phyloP scores from a whole-genome alignment of 1,139 yeast genomes.

The Pichia sp. region DNA sequence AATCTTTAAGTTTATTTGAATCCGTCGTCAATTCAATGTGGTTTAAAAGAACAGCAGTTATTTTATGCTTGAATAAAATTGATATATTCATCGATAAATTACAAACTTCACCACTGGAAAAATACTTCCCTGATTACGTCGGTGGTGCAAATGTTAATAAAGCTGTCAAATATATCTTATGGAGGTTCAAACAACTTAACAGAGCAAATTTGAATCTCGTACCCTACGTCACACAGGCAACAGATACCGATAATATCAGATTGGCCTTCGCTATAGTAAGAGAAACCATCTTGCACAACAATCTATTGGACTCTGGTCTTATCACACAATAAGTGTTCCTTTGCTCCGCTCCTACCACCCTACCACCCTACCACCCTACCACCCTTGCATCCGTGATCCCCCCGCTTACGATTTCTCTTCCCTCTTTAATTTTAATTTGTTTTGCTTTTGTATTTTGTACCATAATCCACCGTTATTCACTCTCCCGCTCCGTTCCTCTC shows the following conservation, averaged over 20 bases:
- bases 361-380: no score
- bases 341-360: neutral
- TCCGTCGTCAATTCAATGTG: slow-evolving; percentile 91
- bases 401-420: no score
- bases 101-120: slow-evolving; percentile 73
- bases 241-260: slow-evolving; percentile 83
- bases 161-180: slow-evolving; percentile 88
- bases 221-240: slow-evolving; percentile 92
- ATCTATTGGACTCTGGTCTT: slow-evolving; percentile 80
- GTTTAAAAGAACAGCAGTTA: slow-evolving; percentile 83
- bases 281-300: slow-evolving; percentile 80
- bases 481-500: neutral
- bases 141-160: slow-evolving; percentile 86
- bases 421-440: no score
- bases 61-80: slow-evolving; percentile 78
- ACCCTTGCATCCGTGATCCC: no score
- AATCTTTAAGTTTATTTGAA: slow-evolving; percentile 77
- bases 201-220: slow-evolving; percentile 75
- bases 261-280: slow-evolving; percentile 87
- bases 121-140: slow-evolving; percentile 80
- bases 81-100: slow-evolving; percentile 85
- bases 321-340: slow-evolving; percentile 25
- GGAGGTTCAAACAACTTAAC: slow-evolving; percentile 85
- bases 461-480: neutral
- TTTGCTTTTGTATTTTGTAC: neutral